Percentiles rank a stretch among this genome's conserved stretches.
Evolutionary conservation across 306 rosid species (phyloP).

Genomic region (Quercus bicolor): DNA sequence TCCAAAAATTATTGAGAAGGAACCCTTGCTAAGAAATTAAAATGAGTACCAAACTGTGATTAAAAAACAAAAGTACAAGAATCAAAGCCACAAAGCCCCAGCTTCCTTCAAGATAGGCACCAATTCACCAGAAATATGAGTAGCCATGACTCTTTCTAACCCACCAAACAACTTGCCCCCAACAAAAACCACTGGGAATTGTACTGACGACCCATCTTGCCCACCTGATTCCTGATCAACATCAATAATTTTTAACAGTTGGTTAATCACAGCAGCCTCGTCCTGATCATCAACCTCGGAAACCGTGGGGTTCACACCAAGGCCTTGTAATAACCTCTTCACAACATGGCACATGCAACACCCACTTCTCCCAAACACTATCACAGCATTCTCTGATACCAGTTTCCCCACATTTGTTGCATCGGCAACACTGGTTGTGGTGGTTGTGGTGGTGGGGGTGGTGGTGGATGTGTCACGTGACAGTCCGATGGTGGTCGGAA

Average conservation of each 20-base stretch:
- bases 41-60: neutral
- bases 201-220: constrained; percentile 1
- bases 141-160: constrained; percentile 80
- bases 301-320: constrained; percentile 76
- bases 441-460: neutral
- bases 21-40: neutral
- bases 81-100: constrained; percentile 95
- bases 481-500: neutral
- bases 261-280: constrained; percentile 37
- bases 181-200: constrained; percentile 83
- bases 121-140: constrained; percentile 87
- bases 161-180: constrained; percentile 93
- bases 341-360: constrained; percentile 94
- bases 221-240: neutral
- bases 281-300: constrained; percentile 58
- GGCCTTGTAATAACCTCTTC: constrained; percentile 63
- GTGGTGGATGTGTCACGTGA: constrained; percentile 19
- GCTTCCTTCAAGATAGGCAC: constrained; percentile 80
- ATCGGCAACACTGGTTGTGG: neutral
- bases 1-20: neutral
- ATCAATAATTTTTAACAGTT: constrained; percentile 18
- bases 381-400: constrained; percentile 69
- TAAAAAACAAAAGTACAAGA: no score
- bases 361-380: constrained; percentile 63
- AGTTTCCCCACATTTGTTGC: constrained; percentile 9